A percentile compares a stretch with the other conserved stretches of the same genome.
Conservation (phyloP, 495 filamentous ascomycete species). For the Alectoria sarmentosa region DNA sequence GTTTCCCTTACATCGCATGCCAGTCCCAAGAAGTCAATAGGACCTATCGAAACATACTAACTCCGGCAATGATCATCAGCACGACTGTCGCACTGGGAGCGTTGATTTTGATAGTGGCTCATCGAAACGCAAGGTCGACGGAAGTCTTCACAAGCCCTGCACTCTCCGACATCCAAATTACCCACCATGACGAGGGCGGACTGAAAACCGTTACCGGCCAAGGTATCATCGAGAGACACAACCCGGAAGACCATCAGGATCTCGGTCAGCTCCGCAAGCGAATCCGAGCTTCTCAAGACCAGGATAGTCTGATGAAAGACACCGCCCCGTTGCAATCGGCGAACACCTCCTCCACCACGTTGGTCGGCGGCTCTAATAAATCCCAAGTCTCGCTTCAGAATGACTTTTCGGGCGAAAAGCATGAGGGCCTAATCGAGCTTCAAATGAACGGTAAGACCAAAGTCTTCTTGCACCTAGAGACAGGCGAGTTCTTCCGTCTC, state of each 20-base stretch:
- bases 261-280: background rate
- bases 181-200: background rate
- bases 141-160: constrained; percentile 6
- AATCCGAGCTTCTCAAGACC: background rate
- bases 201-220: background rate
- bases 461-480: background rate
- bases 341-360: background rate
- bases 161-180: background rate
- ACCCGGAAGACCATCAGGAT: background rate
- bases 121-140: background rate
- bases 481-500: background rate
- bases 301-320: background rate
- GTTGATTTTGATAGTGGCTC: background rate
- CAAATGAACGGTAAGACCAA: background rate
- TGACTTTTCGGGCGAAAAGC: background rate
- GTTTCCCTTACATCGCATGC: background rate
- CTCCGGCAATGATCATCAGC: background rate
- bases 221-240: background rate
- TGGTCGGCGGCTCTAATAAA: background rate
- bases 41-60: background rate
- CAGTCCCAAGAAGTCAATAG: background rate
- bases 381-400: background rate
- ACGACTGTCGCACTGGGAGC: background rate
- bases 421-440: background rate
- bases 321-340: background rate